Evolutionary conservation across 2,329 filamentous ascomycete genomes (phyloP), one percentile per base, ranked within the genome.

Genomic region (Talaromyces sp.): DNA sequence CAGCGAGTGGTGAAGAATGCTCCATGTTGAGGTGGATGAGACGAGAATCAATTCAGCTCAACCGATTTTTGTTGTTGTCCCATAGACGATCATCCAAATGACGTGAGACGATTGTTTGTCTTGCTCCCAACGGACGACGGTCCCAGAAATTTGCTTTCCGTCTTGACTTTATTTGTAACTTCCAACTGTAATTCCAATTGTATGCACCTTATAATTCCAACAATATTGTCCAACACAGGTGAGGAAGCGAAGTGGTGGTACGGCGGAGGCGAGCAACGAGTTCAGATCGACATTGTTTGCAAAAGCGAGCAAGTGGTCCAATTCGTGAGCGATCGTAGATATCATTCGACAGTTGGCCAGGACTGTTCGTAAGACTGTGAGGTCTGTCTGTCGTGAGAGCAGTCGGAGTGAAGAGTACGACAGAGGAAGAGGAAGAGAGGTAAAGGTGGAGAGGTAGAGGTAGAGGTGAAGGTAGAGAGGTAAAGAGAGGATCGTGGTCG

Each of bases 1-100:
- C 93, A 78, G 94, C 94, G 75, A 98, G 82, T 56, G 95, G 95
- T 73, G 95, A 98, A 52, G 94, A 97, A 69, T 91, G 89, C 81
- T 97, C 93, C 92, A 98, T 97, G 74, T 45, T 31, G 31, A 58
- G 50, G 27, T 22, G 22, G 43, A 37, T 66, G 15, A 27, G 54
- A 57, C 54, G 54, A 25, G 19, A 33, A 33, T 54, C 59, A 62
- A 33, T 50, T 62, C 56, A 56, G 35, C 61, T 61, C 43, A 61
- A 33, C 27, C 25, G 45, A 45, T 35, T 8, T 31, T 5, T 39
- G 54, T 19, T 39, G 37, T 56, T 59, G 39, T 59, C 45, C 60
- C 62, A 56, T 60, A 60, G 33, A 57, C 54, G 33, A 41, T 64
- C 62, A 57, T 54, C 54, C 43, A 60, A 64, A 61, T 61, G 33